Evolutionary conservation across 805 yeast species (phyloP).

Genomic region (Priceomyces fermenticarens): DNA sequence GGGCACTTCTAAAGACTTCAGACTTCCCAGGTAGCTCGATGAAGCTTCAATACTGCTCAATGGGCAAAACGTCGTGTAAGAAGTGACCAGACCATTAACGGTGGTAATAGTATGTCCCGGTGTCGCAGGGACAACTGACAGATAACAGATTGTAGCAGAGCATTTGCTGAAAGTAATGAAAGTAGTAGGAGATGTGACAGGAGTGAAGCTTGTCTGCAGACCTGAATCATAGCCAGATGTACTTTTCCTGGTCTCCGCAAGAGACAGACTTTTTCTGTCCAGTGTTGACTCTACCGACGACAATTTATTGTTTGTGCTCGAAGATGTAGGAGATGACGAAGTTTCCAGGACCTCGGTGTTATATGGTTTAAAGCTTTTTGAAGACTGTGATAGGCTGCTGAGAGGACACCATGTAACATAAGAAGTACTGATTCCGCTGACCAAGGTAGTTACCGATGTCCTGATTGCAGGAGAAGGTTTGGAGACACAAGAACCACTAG

Average conservation of each 20-base stretch:
- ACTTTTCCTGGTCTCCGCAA: too few relatives aligned
- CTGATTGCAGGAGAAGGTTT: neutral
- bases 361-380: too few relatives aligned
- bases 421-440: slow-evolving; percentile 5
- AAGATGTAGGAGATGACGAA: neutral
- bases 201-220: slow-evolving; percentile 1
- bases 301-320: neutral
- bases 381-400: neutral
- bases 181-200: slow-evolving; percentile 12
- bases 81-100: slow-evolving; percentile 4
- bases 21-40: too few relatives aligned
- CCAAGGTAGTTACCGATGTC: slow-evolving; percentile 4
- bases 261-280: neutral
- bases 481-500: slow-evolving; percentile 20
- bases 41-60: too few relatives aligned
- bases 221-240: slow-evolving; percentile 1
- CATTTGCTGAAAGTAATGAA: slow-evolving; percentile 25
- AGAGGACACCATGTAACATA: slow-evolving; percentile 18
- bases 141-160: slow-evolving; percentile 20
- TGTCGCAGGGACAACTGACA: slow-evolving; percentile 3
- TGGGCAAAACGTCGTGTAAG: slow-evolving; percentile 17
- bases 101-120: slow-evolving; percentile 17
- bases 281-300: neutral
- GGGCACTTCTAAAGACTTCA: too few relatives aligned
- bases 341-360: too few relatives aligned